These are phyloP conservation scores for Triticum dicoccoides DNA, from an alignment of 176 grass and related monocot species.

Conservation along the genomic window DNA sequence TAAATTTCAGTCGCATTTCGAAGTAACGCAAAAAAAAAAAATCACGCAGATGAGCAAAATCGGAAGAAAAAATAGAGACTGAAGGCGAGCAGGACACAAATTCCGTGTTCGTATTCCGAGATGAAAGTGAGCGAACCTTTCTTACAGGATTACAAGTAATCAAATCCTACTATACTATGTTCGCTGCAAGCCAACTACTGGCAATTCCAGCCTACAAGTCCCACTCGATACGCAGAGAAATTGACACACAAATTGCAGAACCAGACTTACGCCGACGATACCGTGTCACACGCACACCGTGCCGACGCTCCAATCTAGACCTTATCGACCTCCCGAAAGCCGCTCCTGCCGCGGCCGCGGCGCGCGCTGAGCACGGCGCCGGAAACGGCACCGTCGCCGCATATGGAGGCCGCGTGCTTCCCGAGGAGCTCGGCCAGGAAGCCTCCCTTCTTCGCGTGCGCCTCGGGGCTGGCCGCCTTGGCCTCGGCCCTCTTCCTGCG, in stretches of 20 bases:
- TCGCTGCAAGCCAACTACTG: too few species aligned
- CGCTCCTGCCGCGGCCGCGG: neutral
- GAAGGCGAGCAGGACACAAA: neutral
- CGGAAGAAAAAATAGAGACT: neutral
- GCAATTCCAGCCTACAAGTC: too few species aligned
- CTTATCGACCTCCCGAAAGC: conserved; percentile 41
- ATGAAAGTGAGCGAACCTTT: neutral
- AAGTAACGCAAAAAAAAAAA: neutral
- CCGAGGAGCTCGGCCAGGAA: conserved; percentile 34
- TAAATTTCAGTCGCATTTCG: neutral
- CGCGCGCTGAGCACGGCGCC: neutral
- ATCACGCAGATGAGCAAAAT: neutral
- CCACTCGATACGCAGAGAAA: neutral
- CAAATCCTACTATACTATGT: too few species aligned
- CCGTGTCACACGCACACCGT: neutral
- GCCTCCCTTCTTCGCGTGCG: neutral
- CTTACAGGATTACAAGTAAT: too few species aligned
- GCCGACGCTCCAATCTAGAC: neutral
- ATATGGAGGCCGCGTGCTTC: conserved; percentile 43
- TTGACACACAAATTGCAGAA: neutral
- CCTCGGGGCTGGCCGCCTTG: neutral
- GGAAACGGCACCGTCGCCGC: conserved; percentile 17
- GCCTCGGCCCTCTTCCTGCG: conserved; percentile 12
- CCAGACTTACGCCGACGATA: conserved; percentile 10
- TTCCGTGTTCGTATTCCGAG: neutral